phyloP scores from a whole-genome alignment of 129 eudicot species.

The Chrysanthemum seticuspe region DNA sequence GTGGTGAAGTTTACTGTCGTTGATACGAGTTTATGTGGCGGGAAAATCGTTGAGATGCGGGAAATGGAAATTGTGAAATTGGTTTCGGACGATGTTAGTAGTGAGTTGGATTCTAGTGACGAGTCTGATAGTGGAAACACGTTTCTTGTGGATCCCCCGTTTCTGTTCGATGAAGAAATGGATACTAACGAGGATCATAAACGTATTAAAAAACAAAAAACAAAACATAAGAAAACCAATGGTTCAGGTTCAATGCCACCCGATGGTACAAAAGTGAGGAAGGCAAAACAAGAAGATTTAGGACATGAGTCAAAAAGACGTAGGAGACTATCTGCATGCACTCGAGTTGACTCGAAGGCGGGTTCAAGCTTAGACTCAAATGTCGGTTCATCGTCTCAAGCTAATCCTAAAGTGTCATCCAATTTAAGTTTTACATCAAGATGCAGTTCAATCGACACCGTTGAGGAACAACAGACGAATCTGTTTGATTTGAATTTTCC shows the following conservation, averaged over 20 bases:
- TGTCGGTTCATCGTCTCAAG: slow-evolving; percentile 32
- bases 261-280: slow-evolving; percentile 21
- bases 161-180: background rate
- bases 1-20: slow-evolving; percentile 48
- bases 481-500: slow-evolving; percentile 57
- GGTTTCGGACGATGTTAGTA: slow-evolving; percentile 22
- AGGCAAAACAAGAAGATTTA: slow-evolving; percentile 26
- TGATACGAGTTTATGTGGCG: slow-evolving; percentile 60
- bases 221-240: slow-evolving; percentile 24
- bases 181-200: too few species aligned
- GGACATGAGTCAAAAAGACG: slow-evolving; percentile 40
- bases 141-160: slow-evolving; percentile 16
- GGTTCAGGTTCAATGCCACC: slow-evolving; percentile 17
- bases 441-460: slow-evolving; percentile 43
- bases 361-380: slow-evolving; percentile 29
- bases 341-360: slow-evolving; percentile 19
- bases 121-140: slow-evolving; percentile 38
- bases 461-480: slow-evolving; percentile 32
- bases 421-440: slow-evolving; percentile 44
- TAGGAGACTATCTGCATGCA: slow-evolving; percentile 43
- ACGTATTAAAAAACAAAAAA: background rate
- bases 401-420: slow-evolving; percentile 32
- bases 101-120: slow-evolving; percentile 39
- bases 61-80: slow-evolving; percentile 37
- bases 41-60: slow-evolving; percentile 28